Conservation (phyloP, 1,284 basidiomycete genomes). For the Athelia psychrophila region DNA sequence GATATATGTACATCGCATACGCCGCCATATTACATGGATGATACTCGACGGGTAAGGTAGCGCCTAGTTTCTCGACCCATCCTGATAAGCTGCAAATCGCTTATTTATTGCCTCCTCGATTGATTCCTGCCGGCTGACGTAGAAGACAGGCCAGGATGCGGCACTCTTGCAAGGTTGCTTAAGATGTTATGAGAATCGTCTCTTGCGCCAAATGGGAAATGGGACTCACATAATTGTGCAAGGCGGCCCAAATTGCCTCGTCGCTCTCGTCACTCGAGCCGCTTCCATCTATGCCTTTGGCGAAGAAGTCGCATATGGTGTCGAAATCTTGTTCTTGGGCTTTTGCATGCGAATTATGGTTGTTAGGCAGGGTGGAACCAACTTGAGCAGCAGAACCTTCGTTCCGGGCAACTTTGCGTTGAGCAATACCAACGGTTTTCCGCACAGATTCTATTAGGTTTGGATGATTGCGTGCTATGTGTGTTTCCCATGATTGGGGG, state of each 20-base stretch:
- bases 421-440: background rate
- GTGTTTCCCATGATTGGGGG: background rate
- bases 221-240: background rate
- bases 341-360: background rate
- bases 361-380: background rate
- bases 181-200: background rate
- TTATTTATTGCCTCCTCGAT: background rate
- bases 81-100: background rate
- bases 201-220: background rate
- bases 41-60: too few relatives aligned
- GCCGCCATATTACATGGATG: too few relatives aligned
- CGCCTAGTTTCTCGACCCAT: too few relatives aligned
- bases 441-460: background rate
- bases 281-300: background rate
- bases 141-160: background rate
- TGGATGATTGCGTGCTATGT: background rate
- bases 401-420: background rate
- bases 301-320: background rate
- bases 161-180: background rate
- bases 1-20: too few relatives aligned
- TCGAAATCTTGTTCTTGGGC: background rate
- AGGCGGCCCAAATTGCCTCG: background rate
- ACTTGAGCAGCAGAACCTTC: background rate
- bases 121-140: background rate
- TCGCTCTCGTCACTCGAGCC: background rate